Evolutionary conservation across 257 asterid genomes (phyloP).

Genomic region (Solanum megistacrolobum): DNA sequence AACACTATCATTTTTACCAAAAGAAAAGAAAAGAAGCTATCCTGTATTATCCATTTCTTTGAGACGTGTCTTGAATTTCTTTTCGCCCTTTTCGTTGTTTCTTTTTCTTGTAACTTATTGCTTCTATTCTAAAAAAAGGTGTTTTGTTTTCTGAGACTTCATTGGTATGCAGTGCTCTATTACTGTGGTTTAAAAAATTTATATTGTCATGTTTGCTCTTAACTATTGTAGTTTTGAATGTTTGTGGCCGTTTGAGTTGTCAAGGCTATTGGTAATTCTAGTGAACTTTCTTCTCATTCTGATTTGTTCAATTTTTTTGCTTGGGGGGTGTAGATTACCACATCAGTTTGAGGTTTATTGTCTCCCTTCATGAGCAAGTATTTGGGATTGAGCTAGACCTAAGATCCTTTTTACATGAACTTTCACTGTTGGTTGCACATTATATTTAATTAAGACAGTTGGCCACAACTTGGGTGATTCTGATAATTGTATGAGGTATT

Average conservation of each 20-base stretch:
- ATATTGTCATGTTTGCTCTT: not conserved
- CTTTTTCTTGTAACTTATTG: not conserved
- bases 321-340: not conserved
- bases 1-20: not conserved
- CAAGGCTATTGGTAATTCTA: not conserved
- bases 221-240: not conserved
- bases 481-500: not conserved
- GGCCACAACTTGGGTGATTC: not conserved
- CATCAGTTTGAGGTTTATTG: not conserved
- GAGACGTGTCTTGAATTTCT: not conserved
- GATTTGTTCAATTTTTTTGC: not conserved
- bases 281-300: not conserved
- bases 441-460: not conserved
- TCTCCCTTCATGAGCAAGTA: not conserved
- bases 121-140: not conserved
- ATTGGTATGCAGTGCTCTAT: not conserved
- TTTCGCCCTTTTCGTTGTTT: not conserved
- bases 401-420: not conserved
- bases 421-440: not conserved
- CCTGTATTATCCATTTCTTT: not conserved
- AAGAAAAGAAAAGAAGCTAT: not conserved
- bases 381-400: not conserved
- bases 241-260: not conserved
- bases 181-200: not conserved
- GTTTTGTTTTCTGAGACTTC: not conserved